Conservation (phyloP, 179 eudicot genomes). For the Corrigiola litoralis region DNA sequence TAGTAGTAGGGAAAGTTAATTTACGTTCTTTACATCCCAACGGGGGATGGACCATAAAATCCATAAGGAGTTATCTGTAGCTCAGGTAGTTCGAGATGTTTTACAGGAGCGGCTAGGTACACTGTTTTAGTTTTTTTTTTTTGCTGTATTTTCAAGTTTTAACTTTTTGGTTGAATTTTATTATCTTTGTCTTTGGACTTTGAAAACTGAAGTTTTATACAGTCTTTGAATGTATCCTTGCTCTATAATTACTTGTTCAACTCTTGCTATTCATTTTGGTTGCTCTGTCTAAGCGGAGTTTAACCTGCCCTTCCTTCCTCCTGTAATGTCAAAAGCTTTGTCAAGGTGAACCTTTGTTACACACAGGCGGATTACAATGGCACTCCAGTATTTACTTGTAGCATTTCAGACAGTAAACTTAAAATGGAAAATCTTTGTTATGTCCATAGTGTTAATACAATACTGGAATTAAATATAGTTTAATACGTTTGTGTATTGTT, state of each 20-base stretch:
- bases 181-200: background rate
- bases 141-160: constrained; percentile 16
- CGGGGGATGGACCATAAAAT: constrained; percentile 24
- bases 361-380: too few relatives aligned
- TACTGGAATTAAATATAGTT: too few relatives aligned
- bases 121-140: constrained; percentile 1
- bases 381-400: too few relatives aligned
- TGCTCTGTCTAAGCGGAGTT: too few relatives aligned
- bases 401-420: too few relatives aligned
- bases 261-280: background rate
- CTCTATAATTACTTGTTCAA: background rate
- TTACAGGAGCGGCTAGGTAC: constrained; percentile 18
- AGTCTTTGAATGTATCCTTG: background rate
- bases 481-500: too few relatives aligned
- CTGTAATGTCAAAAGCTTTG: too few relatives aligned
- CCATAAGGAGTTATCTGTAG: constrained; percentile 22
- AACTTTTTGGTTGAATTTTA: background rate
- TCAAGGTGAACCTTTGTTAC: too few relatives aligned
- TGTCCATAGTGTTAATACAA: too few relatives aligned
- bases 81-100: constrained; percentile 19
- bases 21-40: constrained; percentile 25
- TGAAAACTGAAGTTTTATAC: background rate
- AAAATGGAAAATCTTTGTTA: too few relatives aligned
- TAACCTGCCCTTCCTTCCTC: too few relatives aligned
- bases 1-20: constrained; percentile 6